Evolutionary conservation across 441 rosid species (phyloP), one percentile per base, ranked within the genome.

Genomic region (Jatropha multifida): DNA sequence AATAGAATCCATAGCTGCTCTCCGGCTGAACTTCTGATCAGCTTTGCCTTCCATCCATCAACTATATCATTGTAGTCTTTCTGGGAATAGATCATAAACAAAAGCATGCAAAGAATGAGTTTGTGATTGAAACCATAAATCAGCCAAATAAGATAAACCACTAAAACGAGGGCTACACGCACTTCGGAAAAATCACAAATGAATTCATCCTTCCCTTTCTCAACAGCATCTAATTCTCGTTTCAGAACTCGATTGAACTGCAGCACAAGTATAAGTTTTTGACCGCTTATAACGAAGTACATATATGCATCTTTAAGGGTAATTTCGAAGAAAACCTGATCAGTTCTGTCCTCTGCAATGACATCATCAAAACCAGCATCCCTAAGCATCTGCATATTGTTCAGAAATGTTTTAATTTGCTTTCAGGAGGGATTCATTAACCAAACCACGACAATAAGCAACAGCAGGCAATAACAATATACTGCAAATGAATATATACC

Each of bases 1-100:
- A 96, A 94, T 66, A 96, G 85, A 42, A 98, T 97, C 99, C 99
- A 96, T 61, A 84, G 71, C 88, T 96, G 99, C 79, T 94, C 98
- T 1, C 92, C 89, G 0, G 91, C 84, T 63, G 91, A 75, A 80
- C 82, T 87, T 84, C 99, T 85, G 52, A 78, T 80, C 83, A 92
- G 86, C 85, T 94, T 94, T 54, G 98, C 88, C 80, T 90, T 96
- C 99, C 99, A 94, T 80, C 98, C 98, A 48, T 78, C 94, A 3
- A 94, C 96, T 27, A 96, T 94, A 7, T 87, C 99, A n/a, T 92
- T 83, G 62, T 89, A 96, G 79, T 94, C 99, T 77, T 88, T 90
- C 98, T 96, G 94, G 42, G 80, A 51, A 77, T 41, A 49, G 42
- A 68, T 8, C 13, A 60, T 42, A 17, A 63, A 20, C 40, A 26